Conservation (phyloP, 768 basidiomycete genomes). For the Lactarius pseudohatsudake region DNA sequence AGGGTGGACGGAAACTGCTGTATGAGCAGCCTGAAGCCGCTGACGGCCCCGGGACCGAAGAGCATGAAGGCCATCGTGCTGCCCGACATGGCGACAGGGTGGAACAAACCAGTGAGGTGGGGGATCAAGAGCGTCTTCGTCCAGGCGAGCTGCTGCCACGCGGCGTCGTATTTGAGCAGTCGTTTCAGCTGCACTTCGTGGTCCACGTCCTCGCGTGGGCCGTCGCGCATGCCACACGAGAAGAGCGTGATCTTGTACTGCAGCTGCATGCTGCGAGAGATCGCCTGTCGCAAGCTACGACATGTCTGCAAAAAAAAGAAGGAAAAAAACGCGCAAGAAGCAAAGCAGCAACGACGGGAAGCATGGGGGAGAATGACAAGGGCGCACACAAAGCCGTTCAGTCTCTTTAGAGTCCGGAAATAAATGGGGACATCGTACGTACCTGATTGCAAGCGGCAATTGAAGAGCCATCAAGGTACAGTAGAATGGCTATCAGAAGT, state of each 20-base stretch:
- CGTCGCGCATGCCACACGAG: conserved; percentile 6
- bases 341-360: too few relatives aligned
- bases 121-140: neutral
- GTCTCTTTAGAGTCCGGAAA: neutral
- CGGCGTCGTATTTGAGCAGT: neutral
- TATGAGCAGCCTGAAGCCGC: conserved; percentile 4
- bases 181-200: neutral
- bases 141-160: conserved; percentile 8
- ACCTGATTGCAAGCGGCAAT: conserved; percentile 11
- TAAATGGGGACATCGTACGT: neutral
- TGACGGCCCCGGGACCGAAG: conserved; percentile 6
- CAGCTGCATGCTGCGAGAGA: conserved; percentile 3
- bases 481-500: conserved; percentile 4
- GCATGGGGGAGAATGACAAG: neutral
- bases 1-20: conserved; percentile 9
- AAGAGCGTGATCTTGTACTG: neutral
- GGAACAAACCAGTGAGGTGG: neutral
- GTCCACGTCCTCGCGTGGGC: neutral
- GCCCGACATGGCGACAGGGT: neutral
- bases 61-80: neutral
- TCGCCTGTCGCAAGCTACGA: neutral
- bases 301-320: neutral
- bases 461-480: neutral
- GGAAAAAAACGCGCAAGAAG: neutral
- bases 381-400: too few relatives aligned